Conservation (phyloP, 2,329 filamentous ascomycete genomes). For the Salinomyces thailandicus region DNA sequence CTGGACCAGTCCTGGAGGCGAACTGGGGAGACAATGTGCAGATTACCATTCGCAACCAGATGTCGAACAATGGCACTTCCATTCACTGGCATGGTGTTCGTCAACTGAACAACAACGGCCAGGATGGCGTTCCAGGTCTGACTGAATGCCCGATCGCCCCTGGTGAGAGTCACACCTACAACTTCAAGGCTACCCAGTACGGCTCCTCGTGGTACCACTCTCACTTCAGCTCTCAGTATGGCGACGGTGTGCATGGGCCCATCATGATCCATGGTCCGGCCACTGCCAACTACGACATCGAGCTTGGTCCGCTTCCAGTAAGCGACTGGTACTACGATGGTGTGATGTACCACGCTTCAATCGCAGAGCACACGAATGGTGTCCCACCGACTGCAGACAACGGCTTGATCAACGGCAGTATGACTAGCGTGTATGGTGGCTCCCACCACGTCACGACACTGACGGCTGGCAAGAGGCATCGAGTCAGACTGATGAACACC, state of each 20-base stretch:
- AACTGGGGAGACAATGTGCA: constrained; percentile 28
- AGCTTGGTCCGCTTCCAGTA: constrained; percentile 50
- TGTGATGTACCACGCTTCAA: constrained; percentile 17
- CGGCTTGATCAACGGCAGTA: constrained; percentile 34
- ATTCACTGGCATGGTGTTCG: constrained; percentile 56
- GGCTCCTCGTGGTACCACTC: constrained; percentile 43
- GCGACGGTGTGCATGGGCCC: constrained; percentile 49
- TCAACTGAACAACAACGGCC: constrained; percentile 44
- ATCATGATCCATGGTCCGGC: constrained; percentile 53
- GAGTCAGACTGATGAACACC: constrained; percentile 37
- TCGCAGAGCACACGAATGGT: constrained; percentile 22
- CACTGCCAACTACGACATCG: constrained; percentile 50
- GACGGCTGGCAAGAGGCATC: constrained; percentile 31
- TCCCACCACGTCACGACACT: constrained; percentile 23
- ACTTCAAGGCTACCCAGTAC: constrained; percentile 43
- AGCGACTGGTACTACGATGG: constrained; percentile 46
- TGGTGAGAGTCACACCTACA: constrained; percentile 46
- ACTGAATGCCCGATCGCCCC: constrained; percentile 40
- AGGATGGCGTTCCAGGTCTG: constrained; percentile 47
- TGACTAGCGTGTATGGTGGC: constrained; percentile 25
- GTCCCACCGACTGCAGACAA: constrained; percentile 40
- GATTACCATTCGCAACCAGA: constrained; percentile 47
- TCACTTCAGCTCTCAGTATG: constrained; percentile 45
- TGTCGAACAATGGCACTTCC: constrained; percentile 47
- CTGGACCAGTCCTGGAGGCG: constrained; percentile 36